phyloP scores from a whole-genome alignment of 2,329 filamentous ascomycete species.

The Calonectria hongkongensis region DNA sequence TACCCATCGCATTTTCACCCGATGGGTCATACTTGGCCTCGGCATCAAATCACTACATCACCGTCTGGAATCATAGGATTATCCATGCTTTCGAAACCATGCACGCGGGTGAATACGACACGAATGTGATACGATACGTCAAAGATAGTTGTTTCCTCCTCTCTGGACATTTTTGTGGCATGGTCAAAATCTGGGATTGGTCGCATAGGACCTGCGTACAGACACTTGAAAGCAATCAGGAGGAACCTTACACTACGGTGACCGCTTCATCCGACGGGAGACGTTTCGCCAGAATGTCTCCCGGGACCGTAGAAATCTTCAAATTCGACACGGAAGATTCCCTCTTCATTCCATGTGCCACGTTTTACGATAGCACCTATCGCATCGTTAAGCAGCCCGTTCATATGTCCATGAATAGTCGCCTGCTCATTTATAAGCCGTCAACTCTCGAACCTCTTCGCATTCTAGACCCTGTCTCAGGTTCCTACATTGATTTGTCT shows the following conservation, averaged over 20 bases:
- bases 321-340: not conserved
- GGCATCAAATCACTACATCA: not conserved
- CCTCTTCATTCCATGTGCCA: not conserved
- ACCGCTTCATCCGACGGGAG: not conserved
- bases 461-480: not conserved
- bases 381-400: not conserved
- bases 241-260: not conserved
- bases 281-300: not conserved
- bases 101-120: not conserved
- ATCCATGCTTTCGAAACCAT: not conserved
- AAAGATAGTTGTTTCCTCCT: not conserved
- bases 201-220: not conserved
- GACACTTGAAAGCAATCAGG: not conserved
- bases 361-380: too few relatives aligned
- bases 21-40: constrained; percentile 5
- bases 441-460: not conserved
- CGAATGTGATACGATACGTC: not conserved
- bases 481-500: not conserved
- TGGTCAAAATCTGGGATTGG: constrained; percentile 5
- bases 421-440: not conserved
- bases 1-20: constrained; percentile 1
- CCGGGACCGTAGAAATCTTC: not conserved
- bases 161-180: not conserved
- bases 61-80: not conserved
- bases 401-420: not conserved